Conservation (phyloP, 495 filamentous ascomycete species). For the Xylaria intraflava region DNA sequence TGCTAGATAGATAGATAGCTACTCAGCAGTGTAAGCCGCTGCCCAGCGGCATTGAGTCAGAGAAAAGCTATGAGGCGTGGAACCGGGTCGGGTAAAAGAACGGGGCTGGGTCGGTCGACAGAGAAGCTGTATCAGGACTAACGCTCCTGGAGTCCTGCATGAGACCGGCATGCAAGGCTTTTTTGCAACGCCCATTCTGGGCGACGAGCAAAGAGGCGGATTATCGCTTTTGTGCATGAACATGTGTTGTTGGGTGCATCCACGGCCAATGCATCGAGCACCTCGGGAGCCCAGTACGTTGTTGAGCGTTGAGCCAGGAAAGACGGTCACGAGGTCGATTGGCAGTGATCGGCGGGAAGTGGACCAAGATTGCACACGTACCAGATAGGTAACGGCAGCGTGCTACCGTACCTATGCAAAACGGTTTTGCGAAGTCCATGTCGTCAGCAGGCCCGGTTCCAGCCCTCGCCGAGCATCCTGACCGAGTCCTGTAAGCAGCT, state of each 20-base stretch:
- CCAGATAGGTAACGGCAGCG: too few species aligned
- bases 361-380: too few species aligned
- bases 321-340: too few species aligned
- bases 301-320: too few species aligned
- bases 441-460: too few species aligned
- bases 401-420: too few species aligned
- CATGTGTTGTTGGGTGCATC: constrained; percentile 1
- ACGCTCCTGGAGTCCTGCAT: constrained; percentile 5
- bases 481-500: too few species aligned
- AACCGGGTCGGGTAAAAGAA: neutral
- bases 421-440: too few species aligned
- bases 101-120: constrained; percentile 4
- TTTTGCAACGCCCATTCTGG: constrained; percentile 10
- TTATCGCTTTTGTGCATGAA: constrained; percentile 3
- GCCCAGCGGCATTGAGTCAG: neutral
- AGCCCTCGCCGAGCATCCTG: too few species aligned
- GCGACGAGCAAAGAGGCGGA: neutral
- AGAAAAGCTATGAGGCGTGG: constrained; percentile 7
- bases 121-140: neutral
- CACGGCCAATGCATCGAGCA: constrained; percentile 1
- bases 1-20: neutral
- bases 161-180: neutral
- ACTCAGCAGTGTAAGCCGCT: neutral
- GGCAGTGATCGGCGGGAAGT: too few species aligned
- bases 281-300: too few species aligned